Evolutionary conservation across 371 early-diverging fungal genomes (phyloP).

Genomic region (Mucor circinelloides): DNA sequence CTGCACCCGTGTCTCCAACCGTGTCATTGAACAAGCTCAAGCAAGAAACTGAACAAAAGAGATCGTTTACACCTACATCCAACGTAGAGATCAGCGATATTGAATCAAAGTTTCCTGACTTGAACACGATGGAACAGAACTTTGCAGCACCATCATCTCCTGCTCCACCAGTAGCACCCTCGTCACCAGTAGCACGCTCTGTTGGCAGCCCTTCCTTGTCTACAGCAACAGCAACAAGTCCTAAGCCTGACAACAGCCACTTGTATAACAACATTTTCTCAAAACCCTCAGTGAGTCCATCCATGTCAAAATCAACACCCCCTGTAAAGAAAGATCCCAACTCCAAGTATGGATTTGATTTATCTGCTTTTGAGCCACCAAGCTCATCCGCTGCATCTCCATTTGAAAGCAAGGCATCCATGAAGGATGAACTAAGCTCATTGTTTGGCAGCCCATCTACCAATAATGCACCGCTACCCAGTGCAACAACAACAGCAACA

Average conservation of each 20-base stretch:
- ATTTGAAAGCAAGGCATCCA: neutral
- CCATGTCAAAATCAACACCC: neutral
- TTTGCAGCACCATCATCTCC: conserved; percentile 19
- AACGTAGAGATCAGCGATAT: conserved; percentile 47
- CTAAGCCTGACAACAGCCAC: neutral
- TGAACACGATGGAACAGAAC: conserved; percentile 46
- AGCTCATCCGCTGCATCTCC: neutral
- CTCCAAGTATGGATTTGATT: conserved; percentile 50
- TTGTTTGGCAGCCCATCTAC: conserved; percentile 28
- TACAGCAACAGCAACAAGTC: neutral
- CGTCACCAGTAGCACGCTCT: neutral
- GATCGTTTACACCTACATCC: conserved; percentile 10
- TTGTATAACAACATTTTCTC: neutral
- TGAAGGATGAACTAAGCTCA: conserved; percentile 43
- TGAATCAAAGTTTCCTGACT: conserved; percentile 54
- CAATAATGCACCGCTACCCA: conserved; percentile 15
- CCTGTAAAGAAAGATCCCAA: conserved; percentile 16
- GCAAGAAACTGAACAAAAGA: conserved; percentile 26
- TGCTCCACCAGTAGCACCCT: neutral
- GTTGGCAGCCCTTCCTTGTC: neutral
- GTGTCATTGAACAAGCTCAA: conserved; percentile 33
- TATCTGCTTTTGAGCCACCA: conserved; percentile 45
- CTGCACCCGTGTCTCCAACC: conserved; percentile 27
- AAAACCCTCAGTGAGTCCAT: neutral
- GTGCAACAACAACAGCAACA: neutral